Evolutionary conservation across 1,284 basidiomycete genomes (phyloP).

Genomic region (Boletus semigastroideus): DNA sequence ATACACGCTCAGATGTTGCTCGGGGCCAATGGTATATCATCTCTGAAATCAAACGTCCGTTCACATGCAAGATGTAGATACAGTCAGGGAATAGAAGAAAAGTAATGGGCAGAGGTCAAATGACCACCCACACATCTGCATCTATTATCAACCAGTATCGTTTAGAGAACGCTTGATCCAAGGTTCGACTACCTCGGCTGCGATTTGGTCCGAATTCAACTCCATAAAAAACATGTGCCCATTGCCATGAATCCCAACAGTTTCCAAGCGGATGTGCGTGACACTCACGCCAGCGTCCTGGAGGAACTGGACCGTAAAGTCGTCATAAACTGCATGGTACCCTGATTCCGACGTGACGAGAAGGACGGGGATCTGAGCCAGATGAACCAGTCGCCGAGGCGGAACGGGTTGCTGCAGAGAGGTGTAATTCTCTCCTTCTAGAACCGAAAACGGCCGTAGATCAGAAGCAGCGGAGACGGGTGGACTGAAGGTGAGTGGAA

Average conservation of each 20-base stretch:
- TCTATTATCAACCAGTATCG: not conserved
- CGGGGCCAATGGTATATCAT: too few relatives aligned
- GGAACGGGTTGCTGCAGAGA: conserved; percentile 46
- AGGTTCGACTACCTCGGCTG: conserved; percentile 36
- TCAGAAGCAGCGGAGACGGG: conserved; percentile 39
- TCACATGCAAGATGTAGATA: not conserved
- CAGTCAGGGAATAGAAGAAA: not conserved
- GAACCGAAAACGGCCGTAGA: conserved; percentile 25
- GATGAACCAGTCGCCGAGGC: conserved; percentile 41
- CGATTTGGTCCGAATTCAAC: conserved; percentile 44
- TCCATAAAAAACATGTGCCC: conserved; percentile 58
- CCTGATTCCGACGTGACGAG: conserved; percentile 48
- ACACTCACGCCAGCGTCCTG: conserved; percentile 44
- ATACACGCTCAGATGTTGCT: too few relatives aligned
- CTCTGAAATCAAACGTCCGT: too few relatives aligned
- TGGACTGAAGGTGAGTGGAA: conserved; percentile 44
- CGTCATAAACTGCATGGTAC: conserved; percentile 50
- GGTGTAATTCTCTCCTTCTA: conserved; percentile 34
- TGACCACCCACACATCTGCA: not conserved
- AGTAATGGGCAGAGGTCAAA: not conserved
- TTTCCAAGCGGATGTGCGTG: conserved; percentile 39
- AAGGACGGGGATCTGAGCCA: conserved; percentile 43
- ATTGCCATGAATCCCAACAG: conserved; percentile 43
- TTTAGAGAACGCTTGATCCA: conserved; percentile 35
- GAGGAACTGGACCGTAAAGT: conserved; percentile 43